Base-by-base conservation (phyloP, 1,284 basidiomycete species). In the Sporisorium graminicola region DNA sequence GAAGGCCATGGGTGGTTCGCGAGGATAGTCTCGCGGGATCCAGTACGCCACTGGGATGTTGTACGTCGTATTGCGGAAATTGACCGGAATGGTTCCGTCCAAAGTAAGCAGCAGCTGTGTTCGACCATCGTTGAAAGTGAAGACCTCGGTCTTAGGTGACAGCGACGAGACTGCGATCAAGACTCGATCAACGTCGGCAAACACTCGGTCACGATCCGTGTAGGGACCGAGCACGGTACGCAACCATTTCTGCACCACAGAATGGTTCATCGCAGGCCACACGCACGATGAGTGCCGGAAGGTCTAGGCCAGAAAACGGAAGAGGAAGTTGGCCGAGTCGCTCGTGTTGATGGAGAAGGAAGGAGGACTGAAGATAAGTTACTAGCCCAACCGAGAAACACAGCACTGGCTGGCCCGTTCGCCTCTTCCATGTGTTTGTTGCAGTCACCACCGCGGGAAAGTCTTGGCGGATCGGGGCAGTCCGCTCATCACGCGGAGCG, bases 111-210 rank as follows among this genome's bases (percentile, higher is more conserved):
- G 89, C 9, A 98, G 89, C 80, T 95, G 93, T 0, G 94, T 92
- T 42, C 95, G 91, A 31, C 96, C 96, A 78, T 98, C 94, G 86
- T 99, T 94, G 87, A 93, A 95, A 0, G 93, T 98, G 89, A 95
- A 97, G 10, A 95, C 91, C 83, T 97, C 95, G 0, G 94, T 93
- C 87, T 94, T 95, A 65, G 94, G 94, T 5, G 91, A 89, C 54
- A 98, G 89, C 16, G 92, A 89, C 8, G 89, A 87, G 78, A 89
- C 90, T 46, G 89, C 87, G 27, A 86, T 80, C 62, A 98, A 89
- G 13, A 89, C 88, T 31, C 88, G 86, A 83, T 93, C 90, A 65
- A 94, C 88, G 85, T 97, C 92, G 12, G 88, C 79, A 68, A 88
- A 88, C 47, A 91, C 87, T 29, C 89, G 88, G 54, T 92, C 90